phyloP scores from a whole-genome alignment of 352 stramenopile species.

The Phytophthora uliginosa region DNA sequence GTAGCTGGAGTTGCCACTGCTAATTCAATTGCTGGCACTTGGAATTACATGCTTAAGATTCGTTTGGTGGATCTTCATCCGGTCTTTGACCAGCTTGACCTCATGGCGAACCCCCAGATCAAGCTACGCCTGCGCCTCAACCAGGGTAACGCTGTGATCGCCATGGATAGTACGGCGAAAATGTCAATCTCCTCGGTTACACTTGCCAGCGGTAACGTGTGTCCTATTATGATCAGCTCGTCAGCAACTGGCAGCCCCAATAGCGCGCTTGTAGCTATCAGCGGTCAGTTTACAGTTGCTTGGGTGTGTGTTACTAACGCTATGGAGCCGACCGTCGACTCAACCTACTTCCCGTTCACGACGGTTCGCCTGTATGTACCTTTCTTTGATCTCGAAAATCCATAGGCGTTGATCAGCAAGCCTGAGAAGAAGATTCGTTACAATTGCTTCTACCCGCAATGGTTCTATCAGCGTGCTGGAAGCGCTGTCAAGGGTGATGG shows the following conservation, averaged over 20 bases:
- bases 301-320: background rate
- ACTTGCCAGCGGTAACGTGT: background rate
- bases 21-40: background rate
- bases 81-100: background rate
- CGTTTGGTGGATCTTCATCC: background rate
- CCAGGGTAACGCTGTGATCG: no score
- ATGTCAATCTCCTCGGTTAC: background rate
- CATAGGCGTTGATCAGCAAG: background rate
- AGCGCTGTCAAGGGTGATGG: background rate
- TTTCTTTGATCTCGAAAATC: background rate
- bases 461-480: background rate
- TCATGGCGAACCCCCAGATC: slow-evolving; percentile 6
- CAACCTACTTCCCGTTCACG: slow-evolving; percentile 1
- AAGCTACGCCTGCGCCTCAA: no score
- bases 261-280: background rate
- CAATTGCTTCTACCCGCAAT: background rate
- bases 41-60: slow-evolving; percentile 12
- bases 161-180: background rate
- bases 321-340: background rate
- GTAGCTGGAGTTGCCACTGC: background rate
- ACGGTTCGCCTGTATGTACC: background rate
- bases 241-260: background rate
- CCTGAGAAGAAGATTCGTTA: background rate
- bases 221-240: background rate
- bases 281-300: background rate